Evolutionary conservation across 257 asterid genomes (phyloP).

Genomic region (Paraleonurus japonicus): DNA sequence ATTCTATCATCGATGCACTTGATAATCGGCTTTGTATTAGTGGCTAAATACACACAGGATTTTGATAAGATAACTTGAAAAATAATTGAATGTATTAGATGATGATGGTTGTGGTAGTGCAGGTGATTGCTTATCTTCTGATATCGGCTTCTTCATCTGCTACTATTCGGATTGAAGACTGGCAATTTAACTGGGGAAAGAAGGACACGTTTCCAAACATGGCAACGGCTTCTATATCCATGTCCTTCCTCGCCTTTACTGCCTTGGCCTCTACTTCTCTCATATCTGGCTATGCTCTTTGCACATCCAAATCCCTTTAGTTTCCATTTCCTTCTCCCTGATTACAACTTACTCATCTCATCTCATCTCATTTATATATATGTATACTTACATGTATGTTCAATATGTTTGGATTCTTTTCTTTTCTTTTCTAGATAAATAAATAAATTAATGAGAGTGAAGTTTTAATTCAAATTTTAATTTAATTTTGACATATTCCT

Average conservation of each 20-base stretch:
- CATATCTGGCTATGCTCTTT: constrained; percentile 75
- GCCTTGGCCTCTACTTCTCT: constrained; percentile 75
- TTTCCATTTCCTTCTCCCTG: background rate
- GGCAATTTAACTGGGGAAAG: constrained; percentile 81
- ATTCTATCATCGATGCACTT: background rate
- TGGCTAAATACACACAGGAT: background rate
- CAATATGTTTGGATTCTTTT: constrained; percentile 1
- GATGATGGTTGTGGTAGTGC: constrained; percentile 26
- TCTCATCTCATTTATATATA: constrained; percentile 24
- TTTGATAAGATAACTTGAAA: too few species aligned
- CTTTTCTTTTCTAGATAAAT: background rate
- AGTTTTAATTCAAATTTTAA: too few species aligned
- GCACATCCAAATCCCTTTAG: constrained; percentile 44
- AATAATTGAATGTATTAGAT: too few species aligned
- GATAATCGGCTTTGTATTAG: background rate
- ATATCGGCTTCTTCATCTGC: constrained; percentile 94
- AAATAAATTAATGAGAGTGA: too few species aligned
- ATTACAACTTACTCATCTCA: background rate
- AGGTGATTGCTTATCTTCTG: constrained; percentile 82
- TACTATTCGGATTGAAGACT: constrained; percentile 67
- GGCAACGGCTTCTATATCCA: constrained; percentile 71
- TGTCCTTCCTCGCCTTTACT: constrained; percentile 76
- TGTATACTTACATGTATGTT: background rate
- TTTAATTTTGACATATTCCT: too few species aligned
- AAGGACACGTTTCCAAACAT: constrained; percentile 72